These are phyloP conservation scores for Fusarium sterilihyphosum DNA, from an alignment of 2,329 filamentous ascomycete genomes.

Conservation along the genomic window DNA sequence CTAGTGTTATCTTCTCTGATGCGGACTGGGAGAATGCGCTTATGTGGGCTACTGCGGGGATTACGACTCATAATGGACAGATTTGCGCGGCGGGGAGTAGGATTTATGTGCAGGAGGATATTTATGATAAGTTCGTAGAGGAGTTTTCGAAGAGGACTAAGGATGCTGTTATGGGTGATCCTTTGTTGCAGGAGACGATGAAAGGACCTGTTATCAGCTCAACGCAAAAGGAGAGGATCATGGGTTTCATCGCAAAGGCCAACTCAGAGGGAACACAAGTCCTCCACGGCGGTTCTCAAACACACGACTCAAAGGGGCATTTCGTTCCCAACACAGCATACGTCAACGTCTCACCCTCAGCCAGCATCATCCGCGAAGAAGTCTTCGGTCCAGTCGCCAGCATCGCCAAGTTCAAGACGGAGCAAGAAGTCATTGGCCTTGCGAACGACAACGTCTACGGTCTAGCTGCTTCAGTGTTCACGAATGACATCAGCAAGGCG, in stretches of 20 bases:
- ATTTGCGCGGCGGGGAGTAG: constrained; percentile 69
- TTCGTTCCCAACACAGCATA: constrained; percentile 47
- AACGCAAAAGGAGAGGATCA: constrained; percentile 66
- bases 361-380: constrained; percentile 25
- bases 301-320: constrained; percentile 31
- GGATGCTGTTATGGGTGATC: constrained; percentile 35
- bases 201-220: constrained; percentile 62
- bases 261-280: constrained; percentile 30
- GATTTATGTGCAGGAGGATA: constrained; percentile 65
- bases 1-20: constrained; percentile 68
- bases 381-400: constrained; percentile 24
- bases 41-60: constrained; percentile 54
- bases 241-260: constrained; percentile 45
- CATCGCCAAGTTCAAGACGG: constrained; percentile 26
- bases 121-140: constrained; percentile 55
- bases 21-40: constrained; percentile 70
- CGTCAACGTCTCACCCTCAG: constrained; percentile 29
- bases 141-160: constrained; percentile 14
- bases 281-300: constrained; percentile 21
- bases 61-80: constrained; percentile 65
- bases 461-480: constrained; percentile 56
- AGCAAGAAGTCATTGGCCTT: constrained; percentile 7
- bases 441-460: constrained; percentile 24
- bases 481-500: constrained; percentile 54
- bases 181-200: constrained; percentile 46